Evolutionary conservation across 768 basidiomycete species (phyloP).

Genomic region (Tremella mesenterica): DNA sequence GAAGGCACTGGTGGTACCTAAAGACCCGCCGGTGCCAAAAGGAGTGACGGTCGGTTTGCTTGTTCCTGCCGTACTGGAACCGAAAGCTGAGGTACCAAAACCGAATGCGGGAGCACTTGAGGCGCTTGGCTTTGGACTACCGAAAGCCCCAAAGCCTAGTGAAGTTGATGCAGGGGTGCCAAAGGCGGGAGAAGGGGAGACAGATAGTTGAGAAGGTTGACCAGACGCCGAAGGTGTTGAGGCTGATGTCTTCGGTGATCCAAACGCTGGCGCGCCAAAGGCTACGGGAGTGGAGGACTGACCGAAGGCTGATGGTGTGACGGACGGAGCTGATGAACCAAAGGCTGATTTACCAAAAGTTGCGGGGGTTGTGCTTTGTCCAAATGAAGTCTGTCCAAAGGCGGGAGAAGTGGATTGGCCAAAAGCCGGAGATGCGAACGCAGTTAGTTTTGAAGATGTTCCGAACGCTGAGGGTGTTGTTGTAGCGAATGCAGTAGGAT

Average conservation of each 20-base stretch:
- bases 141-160: slow-evolving; percentile 19
- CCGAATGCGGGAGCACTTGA: slow-evolving; percentile 4
- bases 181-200: no score
- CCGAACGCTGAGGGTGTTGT: slow-evolving; percentile 12
- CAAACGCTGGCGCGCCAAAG: slow-evolving; percentile 26
- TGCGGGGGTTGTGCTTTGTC: slow-evolving; percentile 19
- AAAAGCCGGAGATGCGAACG: slow-evolving; percentile 20
- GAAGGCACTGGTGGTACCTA: slow-evolving; percentile 22
- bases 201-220: no score
- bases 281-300: slow-evolving; percentile 30
- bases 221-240: slow-evolving; percentile 2
- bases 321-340: slow-evolving; percentile 38
- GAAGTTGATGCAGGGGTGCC: slow-evolving; percentile 6
- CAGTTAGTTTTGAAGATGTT: slow-evolving; percentile 16
- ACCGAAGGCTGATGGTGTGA: slow-evolving; percentile 11
- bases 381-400: slow-evolving; percentile 44
- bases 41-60: not conserved
- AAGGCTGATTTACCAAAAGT: slow-evolving; percentile 43
- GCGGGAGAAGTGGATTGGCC: slow-evolving; percentile 10
- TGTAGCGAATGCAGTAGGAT: no score
- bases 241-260: slow-evolving; percentile 8
- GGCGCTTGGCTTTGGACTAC: slow-evolving; percentile 7
- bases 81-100: slow-evolving; percentile 3
- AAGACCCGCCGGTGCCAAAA: slow-evolving; percentile 16
- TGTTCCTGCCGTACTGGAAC: not conserved